These are phyloP conservation scores for Plantago coronopus DNA, from an alignment of 305 asterid genomes.

Conservation along the genomic window DNA sequence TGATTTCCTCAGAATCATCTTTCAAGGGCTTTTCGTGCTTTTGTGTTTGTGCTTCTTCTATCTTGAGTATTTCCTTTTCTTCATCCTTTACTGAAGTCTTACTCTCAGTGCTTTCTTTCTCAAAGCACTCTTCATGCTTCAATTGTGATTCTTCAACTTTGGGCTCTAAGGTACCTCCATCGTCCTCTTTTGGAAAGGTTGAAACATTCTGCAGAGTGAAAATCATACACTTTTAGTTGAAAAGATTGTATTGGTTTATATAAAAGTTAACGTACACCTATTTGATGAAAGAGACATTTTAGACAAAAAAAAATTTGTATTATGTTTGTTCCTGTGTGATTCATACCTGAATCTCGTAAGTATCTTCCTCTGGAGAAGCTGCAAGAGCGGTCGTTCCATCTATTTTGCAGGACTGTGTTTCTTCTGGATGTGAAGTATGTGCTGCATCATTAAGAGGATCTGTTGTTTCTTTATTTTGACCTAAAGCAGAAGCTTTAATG, in stretches of 20 bases:
- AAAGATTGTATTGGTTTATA: neutral
- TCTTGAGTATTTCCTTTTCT: conserved; percentile 15
- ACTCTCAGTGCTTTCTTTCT: conserved; percentile 21
- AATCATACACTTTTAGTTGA: neutral
- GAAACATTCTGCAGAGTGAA: conserved; percentile 23
- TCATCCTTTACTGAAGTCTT: conserved; percentile 18
- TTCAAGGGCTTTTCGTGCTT: conserved; percentile 27
- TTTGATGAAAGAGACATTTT: neutral
- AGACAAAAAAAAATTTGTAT: neutral
- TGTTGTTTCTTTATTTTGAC: conserved; percentile 19
- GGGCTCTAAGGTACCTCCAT: conserved; percentile 20
- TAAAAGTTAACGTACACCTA: neutral
- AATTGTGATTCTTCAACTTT: conserved; percentile 17
- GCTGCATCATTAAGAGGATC: conserved; percentile 17
- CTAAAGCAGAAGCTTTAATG: conserved; percentile 22
- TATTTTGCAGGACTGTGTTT: conserved; percentile 11
- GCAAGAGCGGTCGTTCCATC: conserved; percentile 18
- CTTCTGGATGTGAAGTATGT: conserved; percentile 15
- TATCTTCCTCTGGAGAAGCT: conserved; percentile 21
- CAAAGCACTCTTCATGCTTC: conserved; percentile 15
- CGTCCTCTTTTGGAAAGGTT: conserved; percentile 23
- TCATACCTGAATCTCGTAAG: conserved; percentile 23
- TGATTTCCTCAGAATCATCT: conserved; percentile 17
- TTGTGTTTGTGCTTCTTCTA: conserved; percentile 11
- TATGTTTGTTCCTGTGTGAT: conserved; percentile 7